Evolutionary conservation across 2,329 filamentous ascomycete genomes (phyloP), one percentile per base, ranked within the genome.

Genomic region (Fusarium falciforme): DNA sequence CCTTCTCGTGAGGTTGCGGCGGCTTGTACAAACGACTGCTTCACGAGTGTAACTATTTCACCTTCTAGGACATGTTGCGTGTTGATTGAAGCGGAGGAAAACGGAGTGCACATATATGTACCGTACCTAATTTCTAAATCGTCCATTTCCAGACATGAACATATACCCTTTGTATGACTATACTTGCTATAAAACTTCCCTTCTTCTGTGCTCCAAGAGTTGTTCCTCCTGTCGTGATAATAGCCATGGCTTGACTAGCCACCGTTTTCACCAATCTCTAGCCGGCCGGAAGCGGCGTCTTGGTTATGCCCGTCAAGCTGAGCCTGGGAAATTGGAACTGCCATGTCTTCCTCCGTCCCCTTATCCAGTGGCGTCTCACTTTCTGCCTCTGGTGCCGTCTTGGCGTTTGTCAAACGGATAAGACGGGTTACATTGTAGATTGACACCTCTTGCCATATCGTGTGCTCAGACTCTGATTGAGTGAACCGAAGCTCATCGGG

Each of bases 131-230:
- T 75, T 73, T 73, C 29, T 27, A 59, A 59, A 59, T 61, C 55
- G 49, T 54, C 67, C 70, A 61, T n/a, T 66, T 58, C 52, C 20
- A 68, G 52, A 68, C 40, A 64, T 67, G 61, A 67, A 74, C 47
- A 74, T 72, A 66, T 74, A 72, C 44, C 47, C 57, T 40, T 40
- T 27, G 64, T 72, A 47, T 68, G 71, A 74, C 71, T 58, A 47
- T 25, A 31, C 17, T 58, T 73, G 25, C 36, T 67, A 57, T 27
- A 25, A 33, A 3, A 57, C 11, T 25, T 22, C 22, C 17, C 29
- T 22, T 52, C 2, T 52, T 17, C 5, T 47, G 22, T 47, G 42
- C 22, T 47, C 22, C 11, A 52, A 29, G 47, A 52, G 2, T 14
- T 52, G 47, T 6, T 49, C 10, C 44, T 31, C 47, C 17, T 54